Conservation (phyloP, 1,139 yeast species). For the Insectozyma bohioensis region DNA sequence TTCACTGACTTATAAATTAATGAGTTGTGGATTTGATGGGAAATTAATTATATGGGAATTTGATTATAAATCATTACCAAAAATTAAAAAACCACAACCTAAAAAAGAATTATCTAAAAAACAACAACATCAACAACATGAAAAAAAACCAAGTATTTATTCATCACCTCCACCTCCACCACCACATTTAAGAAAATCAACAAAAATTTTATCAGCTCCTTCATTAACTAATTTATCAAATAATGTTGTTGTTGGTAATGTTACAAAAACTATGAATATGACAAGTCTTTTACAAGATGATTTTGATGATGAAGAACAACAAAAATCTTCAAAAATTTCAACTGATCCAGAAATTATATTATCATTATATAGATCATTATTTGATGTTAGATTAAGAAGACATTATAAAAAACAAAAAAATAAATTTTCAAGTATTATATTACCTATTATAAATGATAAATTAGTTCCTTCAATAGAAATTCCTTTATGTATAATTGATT, state of each 20-base stretch:
- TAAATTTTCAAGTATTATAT: constrained; percentile 28
- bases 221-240: constrained; percentile 12
- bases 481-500: constrained; percentile 35
- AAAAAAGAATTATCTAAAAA: constrained; percentile 1
- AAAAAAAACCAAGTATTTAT: constrained; percentile 12
- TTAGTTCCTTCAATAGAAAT: constrained; percentile 42
- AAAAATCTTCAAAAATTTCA: constrained; percentile 1
- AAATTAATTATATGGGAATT: constrained; percentile 71
- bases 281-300: constrained; percentile 11
- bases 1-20: constrained; percentile 50
- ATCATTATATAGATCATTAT: constrained; percentile 36
- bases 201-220: constrained; percentile 8
- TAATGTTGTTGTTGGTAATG: too few relatives aligned
- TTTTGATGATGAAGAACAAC: constrained; percentile 2
- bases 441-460: constrained; percentile 40
- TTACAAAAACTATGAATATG: constrained; percentile 14
- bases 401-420: constrained; percentile 20
- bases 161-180: background rate
- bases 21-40: constrained; percentile 74
- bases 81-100: constrained; percentile 28
- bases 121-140: constrained; percentile 3
- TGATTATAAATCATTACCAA: constrained; percentile 59
- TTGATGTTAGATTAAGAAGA: constrained; percentile 34
- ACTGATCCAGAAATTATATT: constrained; percentile 23
- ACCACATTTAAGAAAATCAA: constrained; percentile 9